Base-by-base conservation (phyloP, 768 basidiomycete species). In the Psilocybe tampanensis region DNA sequence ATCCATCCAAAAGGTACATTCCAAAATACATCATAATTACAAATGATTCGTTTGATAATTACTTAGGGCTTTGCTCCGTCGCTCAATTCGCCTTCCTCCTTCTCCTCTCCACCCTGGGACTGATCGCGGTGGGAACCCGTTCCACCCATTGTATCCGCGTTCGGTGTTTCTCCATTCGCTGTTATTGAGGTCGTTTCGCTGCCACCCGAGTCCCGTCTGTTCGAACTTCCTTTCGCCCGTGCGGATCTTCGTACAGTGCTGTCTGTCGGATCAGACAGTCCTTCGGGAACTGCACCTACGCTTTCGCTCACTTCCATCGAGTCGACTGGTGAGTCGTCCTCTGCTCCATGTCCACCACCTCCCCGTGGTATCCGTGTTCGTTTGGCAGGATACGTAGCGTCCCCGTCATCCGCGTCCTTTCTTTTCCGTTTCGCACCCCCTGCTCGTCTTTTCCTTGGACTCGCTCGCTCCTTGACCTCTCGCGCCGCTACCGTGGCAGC, bases 351-450 rank as follows among this genome's bases (percentile, higher is more conserved):
- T 17, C 65, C 67, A 8, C 69, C 69, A 13, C 65, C 66, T 21
- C 77, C 77, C 58, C 87, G 72, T 6, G 84, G 79, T 53, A 79
- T 73, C 23, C 87, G 80, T 18, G 84, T 76, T 22, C 86, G 79
- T 70, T 88, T 89, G 11, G 86, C 84, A n/a, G 88, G 86, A 64
- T 88, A 89, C n/a, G 83, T 80, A 1, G 81, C 78, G 60, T 89
- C 86, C 12, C 80, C 82, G 44, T 87, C 86, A 43, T 88, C 86
- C 7, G 65, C 69, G 29, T 86, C 86, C 64, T 75, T 85, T 19
- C 86, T 76, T 66, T 80, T 86, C 52, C 88, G 75, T 66, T 84
- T 86, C 13, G 72, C 76, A 23, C 77, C 77, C 2, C 76, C 76
- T 1, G 74, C 75, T 56, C 76, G 68, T 66, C 75, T 76, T 70